phyloP scores from a whole-genome alignment of 2,329 filamentous ascomycete genomes.

The Zopfia rhizophila region DNA sequence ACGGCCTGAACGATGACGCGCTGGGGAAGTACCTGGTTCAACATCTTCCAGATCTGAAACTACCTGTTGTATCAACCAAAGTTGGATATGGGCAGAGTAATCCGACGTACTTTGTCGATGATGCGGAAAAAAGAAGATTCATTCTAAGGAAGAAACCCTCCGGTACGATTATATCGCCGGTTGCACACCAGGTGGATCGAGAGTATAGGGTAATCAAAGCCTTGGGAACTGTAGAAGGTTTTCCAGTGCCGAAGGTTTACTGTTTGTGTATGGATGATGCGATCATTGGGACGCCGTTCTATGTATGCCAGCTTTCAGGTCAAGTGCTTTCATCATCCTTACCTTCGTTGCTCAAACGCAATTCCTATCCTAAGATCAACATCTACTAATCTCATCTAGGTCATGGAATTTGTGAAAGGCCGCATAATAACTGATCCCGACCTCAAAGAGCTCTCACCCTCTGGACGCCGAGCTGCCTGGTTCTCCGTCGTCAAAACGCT shows the following conservation, averaged over 20 bases:
- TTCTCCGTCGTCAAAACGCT: constrained; percentile 75
- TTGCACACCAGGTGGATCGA: constrained; percentile 94
- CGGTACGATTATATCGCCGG: constrained; percentile 87
- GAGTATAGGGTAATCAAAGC: constrained; percentile 91
- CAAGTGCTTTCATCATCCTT: neutral
- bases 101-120: constrained; percentile 90
- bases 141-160: constrained; percentile 97
- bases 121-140: constrained; percentile 70
- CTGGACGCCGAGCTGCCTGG: constrained; percentile 65
- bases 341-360: neutral
- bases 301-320: constrained; percentile 55
- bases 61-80: constrained; percentile 60
- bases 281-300: constrained; percentile 90
- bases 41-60: constrained; percentile 34
- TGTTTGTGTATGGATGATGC: constrained; percentile 83
- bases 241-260: constrained; percentile 85
- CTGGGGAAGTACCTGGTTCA: constrained; percentile 41
- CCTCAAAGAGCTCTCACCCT: constrained; percentile 74
- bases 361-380: neutral
- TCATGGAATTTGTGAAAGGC: constrained; percentile 94
- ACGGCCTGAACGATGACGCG: constrained; percentile 43
- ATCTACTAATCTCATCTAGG: constrained; percentile 40
- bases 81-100: constrained; percentile 98
- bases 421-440: constrained; percentile 90
- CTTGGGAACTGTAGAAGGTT: constrained; percentile 74